Base-by-base conservation (phyloP, 805 yeast genomes). In the Scheffersomyces amazonensis region DNA sequence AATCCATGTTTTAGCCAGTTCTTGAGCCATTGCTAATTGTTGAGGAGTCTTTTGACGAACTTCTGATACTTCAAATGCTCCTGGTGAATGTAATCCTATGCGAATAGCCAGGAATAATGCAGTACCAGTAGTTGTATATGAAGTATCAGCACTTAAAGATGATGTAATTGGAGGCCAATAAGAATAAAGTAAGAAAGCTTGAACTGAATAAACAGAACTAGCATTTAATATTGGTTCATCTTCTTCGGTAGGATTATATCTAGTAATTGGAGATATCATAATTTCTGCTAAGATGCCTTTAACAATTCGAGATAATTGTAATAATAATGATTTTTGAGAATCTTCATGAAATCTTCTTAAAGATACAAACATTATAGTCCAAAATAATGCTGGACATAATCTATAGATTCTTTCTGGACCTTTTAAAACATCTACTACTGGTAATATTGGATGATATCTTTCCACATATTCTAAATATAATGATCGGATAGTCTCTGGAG, bases 161-260 rank as follows among this genome's bases (percentile, higher is more conserved):
- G 98, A 88, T 0, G 96, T 87, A 27, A 90, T 73, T 3, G 97
- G 96, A 0, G 98, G 98, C 99, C 98, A 91, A 57, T 83, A 80
- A 0, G 97, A 83, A 60, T 86, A 88, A 2, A 91, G 66, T 19
- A 91, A 63, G 46, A 91, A 83, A 0, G 97, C 97, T 58, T 91
- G 99, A 0, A 91, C 97, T 0, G 96, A 85, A 55, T 83, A 91
- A 0, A 91, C 96, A 16, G 95, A 83, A 4, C 96, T 87, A 2
- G 89, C 91, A 50, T 90, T 90, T 53, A 87, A 69, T 10, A 86
- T 76, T 1, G 96, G 95, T 48, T 83, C 90, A 47, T 83, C 90
- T 35, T 75, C 78, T 48, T 82, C 93, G 2, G 82, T 73, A 2
- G 95, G 93, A 17, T 81, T 78, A 53, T 84, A 87, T 45, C 96